These are phyloP conservation scores for Fraxinus sp. DNA, from an alignment of 305 asterid genomes.

Conservation along the genomic window DNA sequence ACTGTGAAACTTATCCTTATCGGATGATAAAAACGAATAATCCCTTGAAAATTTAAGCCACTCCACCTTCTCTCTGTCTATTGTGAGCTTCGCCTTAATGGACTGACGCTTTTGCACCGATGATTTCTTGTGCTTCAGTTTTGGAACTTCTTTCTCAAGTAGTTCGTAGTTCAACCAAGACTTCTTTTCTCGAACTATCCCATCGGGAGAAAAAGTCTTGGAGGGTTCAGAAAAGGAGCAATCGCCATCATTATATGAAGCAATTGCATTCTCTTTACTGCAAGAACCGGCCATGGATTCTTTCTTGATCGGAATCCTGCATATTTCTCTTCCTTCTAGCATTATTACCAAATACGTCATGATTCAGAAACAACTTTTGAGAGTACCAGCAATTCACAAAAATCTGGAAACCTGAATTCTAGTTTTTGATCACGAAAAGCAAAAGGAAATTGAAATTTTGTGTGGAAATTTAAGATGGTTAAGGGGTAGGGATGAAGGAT, in stretches of 20 bases:
- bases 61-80: background rate
- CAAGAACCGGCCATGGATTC: background rate
- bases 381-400: background rate
- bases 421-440: background rate
- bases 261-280: background rate
- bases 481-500: background rate
- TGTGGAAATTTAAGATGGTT: background rate
- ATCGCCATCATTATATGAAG: slow-evolving; percentile 5
- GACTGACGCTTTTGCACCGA: background rate
- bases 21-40: slow-evolving; percentile 23
- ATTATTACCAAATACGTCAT: background rate
- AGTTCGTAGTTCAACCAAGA: background rate
- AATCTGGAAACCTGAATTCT: background rate
- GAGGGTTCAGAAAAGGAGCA: background rate
- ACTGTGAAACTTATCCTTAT: background rate
- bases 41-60: slow-evolving; percentile 12
- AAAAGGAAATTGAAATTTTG: background rate
- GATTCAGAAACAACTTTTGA: background rate
- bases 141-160: background rate
- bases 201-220: background rate
- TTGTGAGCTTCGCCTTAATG: background rate
- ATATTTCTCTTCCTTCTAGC: background rate
- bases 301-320: background rate
- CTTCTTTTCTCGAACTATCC: background rate
- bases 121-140: background rate